Base-by-base conservation (phyloP, 2,329 filamentous ascomycete species). In the Fusarium staphyleae region DNA sequence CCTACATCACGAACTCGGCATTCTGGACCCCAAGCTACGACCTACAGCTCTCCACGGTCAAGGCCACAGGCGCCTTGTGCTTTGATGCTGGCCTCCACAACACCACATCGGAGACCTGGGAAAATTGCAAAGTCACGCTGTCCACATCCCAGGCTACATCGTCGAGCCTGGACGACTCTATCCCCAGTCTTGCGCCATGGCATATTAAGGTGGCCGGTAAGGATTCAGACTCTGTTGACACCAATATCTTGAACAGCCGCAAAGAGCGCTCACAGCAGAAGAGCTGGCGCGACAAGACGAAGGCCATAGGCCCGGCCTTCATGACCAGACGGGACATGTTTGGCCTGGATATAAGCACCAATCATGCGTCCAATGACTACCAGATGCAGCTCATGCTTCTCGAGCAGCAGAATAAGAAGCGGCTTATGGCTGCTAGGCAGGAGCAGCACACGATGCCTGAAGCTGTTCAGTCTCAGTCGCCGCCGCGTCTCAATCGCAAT, bases 381-480 rank as follows among this genome's bases (percentile, higher is more conserved):
- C 90, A 93, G 75, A 91, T 91, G 88, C 89, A 93, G 72, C 76
- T 93, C 69, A 93, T 93, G 90, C 75, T 93, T 32, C 80, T 93
- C 7, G 90, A 93, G 72, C 89, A 93, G 73, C 89, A 93, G 74
- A 93, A 93, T 66, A 93, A 93, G 79, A 92, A 91, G 74, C 81
- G 90, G 10, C 77, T 93, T 37, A 86, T 92, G 79, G 91, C 92
- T 88, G 90, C 90, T 19, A 85, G 90, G 14, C 88, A 87, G 69
- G 86, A 92, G 69, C 89, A 93, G 71, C 89, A 93, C 49, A 8
- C 11, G 14, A 9, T 7, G 11, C 13, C 26, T 19, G 33, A 24
- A 33, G 19, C 30, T 33, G 9, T 10, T 15, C 7, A 13, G 28
- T 30, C 28, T 9, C 54, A 37, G 26, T 30, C n/a, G 11, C 44